Percentiles rank a stretch among this genome's conserved stretches.
Evolutionary conservation across 1,284 basidiomycete genomes (phyloP).

Genomic region (Cutaneotrichosporon dermatis): DNA sequence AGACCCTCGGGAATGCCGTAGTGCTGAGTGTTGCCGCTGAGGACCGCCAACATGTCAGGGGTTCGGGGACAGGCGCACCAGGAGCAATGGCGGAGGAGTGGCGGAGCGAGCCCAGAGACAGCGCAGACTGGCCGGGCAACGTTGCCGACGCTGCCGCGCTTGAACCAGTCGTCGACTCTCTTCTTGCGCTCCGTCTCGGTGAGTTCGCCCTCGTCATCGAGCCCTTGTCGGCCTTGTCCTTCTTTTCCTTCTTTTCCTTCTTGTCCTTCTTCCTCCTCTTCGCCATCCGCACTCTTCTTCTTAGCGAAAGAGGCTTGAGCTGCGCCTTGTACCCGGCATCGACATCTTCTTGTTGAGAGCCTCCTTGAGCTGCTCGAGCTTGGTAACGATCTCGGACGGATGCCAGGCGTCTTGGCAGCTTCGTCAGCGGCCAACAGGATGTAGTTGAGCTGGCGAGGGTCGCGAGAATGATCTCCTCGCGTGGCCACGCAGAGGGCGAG

Average conservation of each 20-base stretch:
- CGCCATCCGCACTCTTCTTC: conserved; percentile 63
- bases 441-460: conserved; percentile 73
- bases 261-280: conserved; percentile 44
- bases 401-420: conserved; percentile 65
- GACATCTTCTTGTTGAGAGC: conserved; percentile 92
- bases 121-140: conserved; percentile 1
- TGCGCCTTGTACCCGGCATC: conserved; percentile 91
- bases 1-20: conserved; percentile 52
- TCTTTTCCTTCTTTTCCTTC: conserved; percentile 49
- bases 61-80: conserved; percentile 21
- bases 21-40: conserved; percentile 23
- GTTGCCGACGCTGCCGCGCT: conserved; percentile 11
- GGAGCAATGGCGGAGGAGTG: not conserved
- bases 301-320: conserved; percentile 72
- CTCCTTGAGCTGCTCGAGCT: conserved; percentile 77
- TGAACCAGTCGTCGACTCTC: conserved; percentile 35
- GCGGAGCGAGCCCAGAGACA: not conserved
- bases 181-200: conserved; percentile 45
- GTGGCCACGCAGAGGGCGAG: conserved; percentile 88
- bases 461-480: conserved; percentile 88
- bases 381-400: conserved; percentile 73
- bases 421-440: conserved; percentile 83
- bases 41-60: conserved; percentile 30
- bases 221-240: conserved; percentile 14
- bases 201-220: conserved; percentile 42